Evolutionary conservation across 129 eudicot genomes (phyloP).

Genomic region (Flaveria sonorensis): DNA sequence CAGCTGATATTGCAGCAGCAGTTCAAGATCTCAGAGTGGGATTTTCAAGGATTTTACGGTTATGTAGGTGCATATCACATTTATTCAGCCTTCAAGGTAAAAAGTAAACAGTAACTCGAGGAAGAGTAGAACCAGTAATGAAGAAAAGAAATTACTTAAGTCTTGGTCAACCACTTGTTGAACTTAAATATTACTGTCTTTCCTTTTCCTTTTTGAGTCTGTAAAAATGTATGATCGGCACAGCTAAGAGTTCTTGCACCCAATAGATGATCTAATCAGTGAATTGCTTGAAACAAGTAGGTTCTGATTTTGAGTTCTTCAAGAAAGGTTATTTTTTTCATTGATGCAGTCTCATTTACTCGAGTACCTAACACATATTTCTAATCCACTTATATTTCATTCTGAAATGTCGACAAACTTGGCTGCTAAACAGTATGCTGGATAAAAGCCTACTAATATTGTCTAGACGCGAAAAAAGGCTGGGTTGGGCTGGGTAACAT

Average conservation of each 20-base stretch:
- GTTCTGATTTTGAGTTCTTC: conserved; percentile 12
- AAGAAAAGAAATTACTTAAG: conserved; percentile 1
- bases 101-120: conserved; percentile 4
- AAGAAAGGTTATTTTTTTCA: conserved; percentile 10
- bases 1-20: conserved; percentile 47
- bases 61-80: conserved; percentile 64
- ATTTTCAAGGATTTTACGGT: conserved; percentile 54
- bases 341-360: conserved; percentile 16
- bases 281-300: not conserved
- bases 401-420: not conserved
- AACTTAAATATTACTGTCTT: not conserved
- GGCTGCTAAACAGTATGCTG: not conserved
- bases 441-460: not conserved
- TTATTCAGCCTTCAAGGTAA: conserved; percentile 40
- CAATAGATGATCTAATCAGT: not conserved
- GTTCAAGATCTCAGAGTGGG: conserved; percentile 56
- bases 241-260: not conserved
- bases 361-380: not conserved
- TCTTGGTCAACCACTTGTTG: conserved; percentile 33
- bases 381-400: not conserved
- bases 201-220: conserved; percentile 2
- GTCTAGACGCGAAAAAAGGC: not conserved
- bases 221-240: conserved; percentile 9
- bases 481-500: not conserved
- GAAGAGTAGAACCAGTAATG: not conserved